Evolutionary conservation across 208 protist species (phyloP).

Genomic region (Leishmania amazonensis): DNA sequence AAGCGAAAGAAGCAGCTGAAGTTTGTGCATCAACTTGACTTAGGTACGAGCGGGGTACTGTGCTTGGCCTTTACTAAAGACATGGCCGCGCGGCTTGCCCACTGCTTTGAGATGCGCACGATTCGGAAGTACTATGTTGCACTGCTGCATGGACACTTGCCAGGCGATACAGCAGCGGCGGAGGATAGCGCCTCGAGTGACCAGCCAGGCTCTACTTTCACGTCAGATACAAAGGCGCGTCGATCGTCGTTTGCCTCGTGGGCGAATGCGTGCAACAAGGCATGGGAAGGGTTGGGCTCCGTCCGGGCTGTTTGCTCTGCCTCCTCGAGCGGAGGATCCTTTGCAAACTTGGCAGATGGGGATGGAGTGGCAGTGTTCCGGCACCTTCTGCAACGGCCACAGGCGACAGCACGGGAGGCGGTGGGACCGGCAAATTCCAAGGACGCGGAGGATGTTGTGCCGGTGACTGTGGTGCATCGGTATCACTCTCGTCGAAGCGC

Average conservation of each 20-base stretch:
- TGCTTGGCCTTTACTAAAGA: conserved; percentile 86
- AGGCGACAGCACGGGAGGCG: neutral
- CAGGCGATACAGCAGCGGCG: neutral
- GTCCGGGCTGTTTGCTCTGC: neutral
- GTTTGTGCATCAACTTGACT: conserved; percentile 94
- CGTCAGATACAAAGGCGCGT: no score
- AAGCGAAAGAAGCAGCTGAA: conserved; percentile 67
- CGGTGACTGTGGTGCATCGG: conserved; percentile 6
- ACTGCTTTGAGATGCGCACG: conserved; percentile 90
- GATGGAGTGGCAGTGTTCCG: conserved; percentile 1
- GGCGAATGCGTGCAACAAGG: conserved; percentile 4
- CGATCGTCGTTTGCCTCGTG: conserved; percentile 1
- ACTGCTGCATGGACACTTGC: conserved; percentile 69
- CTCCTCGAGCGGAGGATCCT: neutral
- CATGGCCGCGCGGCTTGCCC: conserved; percentile 70
- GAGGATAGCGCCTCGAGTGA: neutral
- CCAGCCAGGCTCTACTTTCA: neutral
- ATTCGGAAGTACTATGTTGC: conserved; percentile 85
- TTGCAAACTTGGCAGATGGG: neutral
- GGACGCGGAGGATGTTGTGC: neutral
- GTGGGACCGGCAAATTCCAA: neutral
- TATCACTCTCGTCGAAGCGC: neutral
- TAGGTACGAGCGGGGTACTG: conserved; percentile 87
- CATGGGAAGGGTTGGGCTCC: conserved; percentile 10
- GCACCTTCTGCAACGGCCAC: neutral